Evolutionary conservation across 78 protist genomes (phyloP), one percentile per base, ranked within the genome.

Genomic region (Emiliania huxleyi): DNA sequence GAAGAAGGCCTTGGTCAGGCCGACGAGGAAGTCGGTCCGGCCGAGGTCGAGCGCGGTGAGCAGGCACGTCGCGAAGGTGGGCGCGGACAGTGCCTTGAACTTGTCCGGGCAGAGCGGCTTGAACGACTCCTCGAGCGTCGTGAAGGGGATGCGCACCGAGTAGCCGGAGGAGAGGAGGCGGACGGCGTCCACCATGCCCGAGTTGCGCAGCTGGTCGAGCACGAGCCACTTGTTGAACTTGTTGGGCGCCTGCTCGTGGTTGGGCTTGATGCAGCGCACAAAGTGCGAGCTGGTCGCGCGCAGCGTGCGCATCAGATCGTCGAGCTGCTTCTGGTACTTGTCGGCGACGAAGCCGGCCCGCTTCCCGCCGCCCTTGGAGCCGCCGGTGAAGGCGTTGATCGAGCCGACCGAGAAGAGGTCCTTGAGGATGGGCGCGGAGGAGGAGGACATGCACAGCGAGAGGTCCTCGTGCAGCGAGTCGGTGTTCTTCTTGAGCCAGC

Each of bases 231-330:
- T 18, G 37, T 88, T 18, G 62, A 91, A 91, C 5, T 1, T 1
- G 69, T 22, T 4, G 35, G 92, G 75, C 52, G 21, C 26, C 84
- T 91, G 84, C 75, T 52, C 29, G 26, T 38, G 46, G 87, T 91
- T 91, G 23, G 93, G 93, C 71, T 87, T 75, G 62, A 91, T 91
- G 33, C 91, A 69, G 71, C 93, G 93, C 84, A 91, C 87, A 37
- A 46, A 91, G 69, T 91, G 93, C 71, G 89, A 42, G 26, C 44
- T 5, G 12, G 89, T 81, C 25, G 49, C 35, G 15, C 52, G 49
- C 37, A 81, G 89, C 11, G 89, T 81, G 40, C 35, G 56, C 89
- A 81, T 44, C 29, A 81, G 42, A 23, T 44, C 56, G 43, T 43
- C 56, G 56, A 81, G 89, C 89, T 83, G 89, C 42, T 62, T 29